These are phyloP conservation scores for Eucalyptus tenuipes DNA, from an alignment of 345 rosid species.

Conservation along the genomic window DNA sequence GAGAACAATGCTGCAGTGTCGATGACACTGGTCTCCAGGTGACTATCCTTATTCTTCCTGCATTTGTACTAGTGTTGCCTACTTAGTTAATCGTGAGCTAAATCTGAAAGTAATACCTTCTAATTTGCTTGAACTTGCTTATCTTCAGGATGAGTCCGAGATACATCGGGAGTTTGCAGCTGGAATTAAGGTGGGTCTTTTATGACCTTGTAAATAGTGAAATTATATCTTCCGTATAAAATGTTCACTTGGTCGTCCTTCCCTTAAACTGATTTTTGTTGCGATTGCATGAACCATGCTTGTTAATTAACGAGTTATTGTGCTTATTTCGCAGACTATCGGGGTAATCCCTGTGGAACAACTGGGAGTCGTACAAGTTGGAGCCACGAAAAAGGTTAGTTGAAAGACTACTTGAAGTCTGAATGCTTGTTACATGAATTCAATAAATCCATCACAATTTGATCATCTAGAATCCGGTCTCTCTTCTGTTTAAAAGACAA, in stretches of 20 bases:
- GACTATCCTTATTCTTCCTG: conserved; percentile 21
- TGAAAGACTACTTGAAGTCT: neutral
- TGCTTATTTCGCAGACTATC: conserved; percentile 48
- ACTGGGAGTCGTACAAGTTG: conserved; percentile 67
- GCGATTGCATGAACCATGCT: neutral
- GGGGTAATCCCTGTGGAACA: conserved; percentile 53
- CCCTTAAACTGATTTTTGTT: neutral
- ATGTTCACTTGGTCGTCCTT: neutral
- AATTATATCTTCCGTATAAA: neutral
- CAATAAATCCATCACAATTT: neutral
- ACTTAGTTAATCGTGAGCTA: neutral
- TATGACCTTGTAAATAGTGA: neutral
- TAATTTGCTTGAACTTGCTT: neutral
- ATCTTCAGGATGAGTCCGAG: conserved; percentile 25
- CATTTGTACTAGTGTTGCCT: neutral
- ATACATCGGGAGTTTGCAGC: conserved; percentile 18
- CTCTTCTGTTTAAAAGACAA: neutral
- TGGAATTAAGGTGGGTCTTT: conserved; percentile 38
- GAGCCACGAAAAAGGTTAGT: conserved; percentile 74
- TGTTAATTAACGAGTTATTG: neutral
- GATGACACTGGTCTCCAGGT: neutral
- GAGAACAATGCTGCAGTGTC: neutral
- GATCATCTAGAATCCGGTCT: neutral
- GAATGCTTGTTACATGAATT: neutral
- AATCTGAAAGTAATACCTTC: neutral